A percentile compares a stretch with the other conserved stretches of the same genome.
Evolutionary conservation across 2,329 filamentous ascomycete species (phyloP).

Genomic region (Thelonectria discophora): DNA sequence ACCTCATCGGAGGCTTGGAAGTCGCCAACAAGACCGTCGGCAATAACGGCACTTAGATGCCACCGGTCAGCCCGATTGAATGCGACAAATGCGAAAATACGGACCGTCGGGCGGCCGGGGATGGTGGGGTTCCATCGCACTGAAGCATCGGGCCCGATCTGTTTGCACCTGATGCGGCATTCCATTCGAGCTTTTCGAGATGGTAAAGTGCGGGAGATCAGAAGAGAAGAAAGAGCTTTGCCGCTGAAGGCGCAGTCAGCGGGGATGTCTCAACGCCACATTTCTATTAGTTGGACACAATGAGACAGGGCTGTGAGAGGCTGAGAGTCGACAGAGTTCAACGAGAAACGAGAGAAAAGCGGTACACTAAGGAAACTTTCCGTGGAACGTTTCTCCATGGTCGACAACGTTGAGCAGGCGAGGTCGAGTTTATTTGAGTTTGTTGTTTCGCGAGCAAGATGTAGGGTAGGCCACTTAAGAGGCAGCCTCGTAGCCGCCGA

Average conservation of each 20-base stretch:
- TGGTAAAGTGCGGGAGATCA: no score
- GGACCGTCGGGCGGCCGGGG: not conserved
- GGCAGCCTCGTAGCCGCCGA: not conserved
- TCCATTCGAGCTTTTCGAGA: not conserved
- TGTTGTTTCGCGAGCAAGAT: not conserved
- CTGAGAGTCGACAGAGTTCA: no score
- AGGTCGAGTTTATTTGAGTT: no score
- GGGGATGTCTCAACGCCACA: not conserved
- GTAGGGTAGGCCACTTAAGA: not conserved
- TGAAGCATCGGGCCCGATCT: not conserved
- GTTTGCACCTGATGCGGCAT: not conserved
- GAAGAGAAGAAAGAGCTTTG: not conserved
- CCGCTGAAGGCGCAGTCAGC: not conserved
- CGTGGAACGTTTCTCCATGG: no score
- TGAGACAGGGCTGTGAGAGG: no score
- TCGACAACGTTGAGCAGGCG: no score
- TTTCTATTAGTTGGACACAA: not conserved
- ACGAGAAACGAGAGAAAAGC: no score
- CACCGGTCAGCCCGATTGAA: constrained; percentile 12
- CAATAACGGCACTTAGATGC: constrained; percentile 23
- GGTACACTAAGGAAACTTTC: no score
- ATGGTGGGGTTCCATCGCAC: not conserved
- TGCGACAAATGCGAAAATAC: not conserved
- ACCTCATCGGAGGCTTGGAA: constrained; percentile 14
- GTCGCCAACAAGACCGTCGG: constrained; percentile 22